Base-by-base conservation (phyloP, 1,284 basidiomycete species). In the Fomitiporia mediterranea region DNA sequence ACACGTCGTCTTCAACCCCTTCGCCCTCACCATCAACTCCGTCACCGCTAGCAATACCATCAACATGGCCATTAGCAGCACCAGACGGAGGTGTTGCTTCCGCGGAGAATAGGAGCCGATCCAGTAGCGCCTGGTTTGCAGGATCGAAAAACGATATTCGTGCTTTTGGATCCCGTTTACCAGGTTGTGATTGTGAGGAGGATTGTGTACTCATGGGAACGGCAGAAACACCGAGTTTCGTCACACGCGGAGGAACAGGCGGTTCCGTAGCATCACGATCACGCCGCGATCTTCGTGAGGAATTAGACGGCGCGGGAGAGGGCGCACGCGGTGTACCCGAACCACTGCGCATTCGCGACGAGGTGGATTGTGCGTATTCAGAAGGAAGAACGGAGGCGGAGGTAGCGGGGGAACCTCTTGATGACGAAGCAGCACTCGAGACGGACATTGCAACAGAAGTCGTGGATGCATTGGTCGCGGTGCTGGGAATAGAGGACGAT, bases 71-170 rank as follows among this genome's bases (percentile, higher is more conserved):
- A 7, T 55, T 39, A 15, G 66, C 56, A 6, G 67, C 67, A 19
- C 68, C 61, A 34, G 48, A 19, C 21, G 56, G 40, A 17, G 51
- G 27, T 9, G 32, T 42, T 3, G 53, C 37, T 17, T 51, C 57
- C 19, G 58, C 38, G 54, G 54, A 52, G 57, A 48, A 61, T 2
- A 94, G 74, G 4, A 95, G 75, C 1, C 89, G 82, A 65, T 94
- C 91, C 5, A 90, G 72, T 11, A 76, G 69, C 13, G 77, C 80
- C 70, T 91, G 88, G 63, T 91, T 91, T 4, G 78, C 70, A 15
- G 84, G 83, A 65, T 91, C 89, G 63, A 86, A 91, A 66, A 86
- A 90, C 0, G 89, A 91, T 30, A 91, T 79, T 6, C 89, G 80
- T 2, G 82, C 80, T 61, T 84, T 86, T 40, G 78, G 83, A 57